These are phyloP conservation scores for Lasiodiplodia sp. DNA, from an alignment of 2,329 filamentous ascomycete genomes.

Conservation along the genomic window DNA sequence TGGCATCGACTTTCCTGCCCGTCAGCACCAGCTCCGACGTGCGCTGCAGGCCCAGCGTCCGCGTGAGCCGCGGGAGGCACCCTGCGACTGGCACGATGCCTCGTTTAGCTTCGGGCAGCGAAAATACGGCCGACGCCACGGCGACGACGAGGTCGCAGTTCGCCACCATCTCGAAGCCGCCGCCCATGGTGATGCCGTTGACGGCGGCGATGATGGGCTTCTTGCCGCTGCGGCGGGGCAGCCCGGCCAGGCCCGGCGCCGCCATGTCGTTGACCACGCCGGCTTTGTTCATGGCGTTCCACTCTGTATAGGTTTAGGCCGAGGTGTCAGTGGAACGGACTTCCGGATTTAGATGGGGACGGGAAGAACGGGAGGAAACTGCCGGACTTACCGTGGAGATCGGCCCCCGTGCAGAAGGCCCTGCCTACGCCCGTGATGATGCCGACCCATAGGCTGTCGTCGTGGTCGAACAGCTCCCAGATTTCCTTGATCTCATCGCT, in stretches of 20 bases:
- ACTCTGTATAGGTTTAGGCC: constrained; percentile 32
- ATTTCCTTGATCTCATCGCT: constrained; percentile 53
- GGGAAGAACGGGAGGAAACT: neutral
- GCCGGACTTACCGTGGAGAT: constrained; percentile 48
- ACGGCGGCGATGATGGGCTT: constrained; percentile 62
- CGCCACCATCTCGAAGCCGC: constrained; percentile 58
- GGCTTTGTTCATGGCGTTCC: constrained; percentile 36
- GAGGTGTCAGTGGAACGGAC: neutral
- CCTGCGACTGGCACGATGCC: constrained; percentile 57
- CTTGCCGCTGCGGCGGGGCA: constrained; percentile 61
- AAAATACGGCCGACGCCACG: constrained; percentile 53
- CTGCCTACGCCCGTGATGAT: constrained; percentile 53
- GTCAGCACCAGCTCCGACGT: constrained; percentile 54
- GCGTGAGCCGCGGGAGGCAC: constrained; percentile 53
- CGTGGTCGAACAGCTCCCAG: constrained; percentile 56
- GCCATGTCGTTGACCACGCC: constrained; percentile 38
- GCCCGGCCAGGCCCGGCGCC: constrained; percentile 56
- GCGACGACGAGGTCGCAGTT: constrained; percentile 59
- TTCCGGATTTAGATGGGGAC: no score
- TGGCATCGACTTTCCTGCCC: constrained; percentile 46
- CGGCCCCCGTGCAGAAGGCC: constrained; percentile 59
- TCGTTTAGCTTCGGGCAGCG: constrained; percentile 55
- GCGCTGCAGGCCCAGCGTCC: constrained; percentile 50
- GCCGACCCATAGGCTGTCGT: constrained; percentile 49
- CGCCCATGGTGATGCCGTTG: constrained; percentile 59